Evolutionary conservation across 306 rosid species (phyloP), one percentile per base, ranked within the genome.

Genomic region (Elaeagnus macrophylla): DNA sequence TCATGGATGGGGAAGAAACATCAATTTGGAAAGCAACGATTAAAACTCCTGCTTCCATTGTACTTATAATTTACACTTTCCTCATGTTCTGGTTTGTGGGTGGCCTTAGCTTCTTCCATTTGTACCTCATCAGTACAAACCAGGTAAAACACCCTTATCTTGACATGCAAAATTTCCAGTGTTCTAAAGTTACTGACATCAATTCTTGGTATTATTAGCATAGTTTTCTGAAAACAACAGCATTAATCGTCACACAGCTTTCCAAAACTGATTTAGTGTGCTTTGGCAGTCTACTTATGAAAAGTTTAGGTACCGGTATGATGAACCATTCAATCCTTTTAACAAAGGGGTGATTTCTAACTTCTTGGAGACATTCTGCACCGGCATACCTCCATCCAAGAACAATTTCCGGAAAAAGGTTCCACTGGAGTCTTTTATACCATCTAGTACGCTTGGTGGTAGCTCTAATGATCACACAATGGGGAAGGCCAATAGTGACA

Each of bases 101-200:
- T 14, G 89, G 89, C 44, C 86, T 84, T 64, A 69, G 78, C 37
- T 42, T 62, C 60, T 76, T 81, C 73, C 94, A 84, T 51, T 69
- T 83, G 3, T 84, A 84, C 69, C 89, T 84, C 81, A 81, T 81
- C 69, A 65, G 89, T 68, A 81, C 76, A 55, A 84, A 81, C 73
- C 83, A 84, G 89, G 94, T 84, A 43, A 63, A 37, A 51, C 39
- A 37, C 65, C 46, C 39, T 48, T 36, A 25, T 25, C 32, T 25
- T 45, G 38, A 18, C 13, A 16, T 62, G 60, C 46, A 43, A 1
- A 43, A 39, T 54, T 46, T 18, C 44, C 32, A 38, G 36, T 67
- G 38, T 32, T 6, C 9, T 53, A 44, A 36, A 13, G 32, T 25
- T 36, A 8, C 17, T 46, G 59, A 59, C 43, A 3, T 57, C 41